Evolutionary conservation across 805 yeast genomes (phyloP), one percentile per base, ranked within the genome.

Genomic region (Starmerella bombi): DNA sequence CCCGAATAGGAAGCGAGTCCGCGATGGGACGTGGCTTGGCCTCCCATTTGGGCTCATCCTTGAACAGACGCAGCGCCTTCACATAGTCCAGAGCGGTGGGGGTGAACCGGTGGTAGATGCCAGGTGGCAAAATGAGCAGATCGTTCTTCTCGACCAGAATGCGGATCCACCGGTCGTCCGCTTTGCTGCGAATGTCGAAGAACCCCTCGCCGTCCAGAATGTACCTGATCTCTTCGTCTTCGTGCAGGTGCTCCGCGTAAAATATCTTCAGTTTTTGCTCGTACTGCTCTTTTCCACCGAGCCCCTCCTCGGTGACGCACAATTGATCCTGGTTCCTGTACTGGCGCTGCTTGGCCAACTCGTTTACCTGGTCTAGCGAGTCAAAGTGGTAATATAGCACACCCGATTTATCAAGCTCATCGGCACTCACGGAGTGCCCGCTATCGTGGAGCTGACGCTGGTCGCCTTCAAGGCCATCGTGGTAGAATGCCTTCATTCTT

Each of bases 161-260:
- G 44, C 97, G 72, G 41, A 88, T 69, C 98, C 98, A 88, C 41
- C 65, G 58, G 41, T 70, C 71, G 10, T 69, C 55, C 4, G n/a
- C 35, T 22, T 63, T 55, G 53, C 74, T 78, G 50, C 94, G 70
- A 6, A 88, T 83, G 55, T 88, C 97, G 55, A 88, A 88, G 61
- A 71, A 88, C 0, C 98, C 97, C 41, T 75, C 80, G 9, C 98
- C 98, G 21, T 80, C 94, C 16, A 80, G 55, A 39, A 85, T 74
- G 61, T 85, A 88, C 50, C 98, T 67, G 57, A 88, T 88, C 64
- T 88, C 98, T 62, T 88, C 98, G 58, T 88, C 98, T 58, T 88
- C 97, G 58, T 88, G 98, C 40, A 84, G 67, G 60, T 88, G 98
- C 56, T 88, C 95, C 35, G 70, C 65, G 63, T 75, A 82, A 60